A percentile compares a stretch with the other conserved stretches of the same genome.
phyloP scores from a whole-genome alignment of 1,139 yeast species.

The Petasospora fabianii region DNA sequence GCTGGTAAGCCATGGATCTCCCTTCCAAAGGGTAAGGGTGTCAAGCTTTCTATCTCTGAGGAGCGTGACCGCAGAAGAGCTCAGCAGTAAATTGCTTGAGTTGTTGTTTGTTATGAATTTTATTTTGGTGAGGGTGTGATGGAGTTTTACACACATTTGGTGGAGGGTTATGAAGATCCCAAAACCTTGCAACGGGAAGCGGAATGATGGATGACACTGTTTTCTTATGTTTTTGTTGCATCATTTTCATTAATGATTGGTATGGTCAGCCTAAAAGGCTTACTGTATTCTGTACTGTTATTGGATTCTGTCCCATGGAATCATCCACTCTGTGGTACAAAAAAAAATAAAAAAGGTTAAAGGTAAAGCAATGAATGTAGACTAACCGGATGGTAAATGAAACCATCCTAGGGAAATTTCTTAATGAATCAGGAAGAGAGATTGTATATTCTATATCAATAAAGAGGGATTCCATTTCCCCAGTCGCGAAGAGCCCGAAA shows the following conservation, averaged over 20 bases:
- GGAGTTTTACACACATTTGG: slow-evolving; percentile 4
- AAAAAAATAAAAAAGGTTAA: slow-evolving; percentile 87
- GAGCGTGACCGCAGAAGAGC: slow-evolving; percentile 99
- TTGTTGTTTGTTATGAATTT: slow-evolving; percentile 2
- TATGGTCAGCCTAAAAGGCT: slow-evolving; percentile 26
- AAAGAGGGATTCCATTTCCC: no score
- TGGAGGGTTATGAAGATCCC: slow-evolving; percentile 4
- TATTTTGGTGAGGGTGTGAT: slow-evolving; percentile 7
- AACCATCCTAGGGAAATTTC: no score
- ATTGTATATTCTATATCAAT: no score
- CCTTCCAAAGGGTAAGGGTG: slow-evolving; percentile 99
- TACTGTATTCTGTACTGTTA: slow-evolving; percentile 23
- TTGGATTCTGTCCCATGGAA: slow-evolving; percentile 85
- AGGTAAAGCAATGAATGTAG: slow-evolving; percentile 1
- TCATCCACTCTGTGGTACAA: slow-evolving; percentile 41
- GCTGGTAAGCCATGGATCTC: slow-evolving; percentile 96
- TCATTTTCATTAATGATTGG: slow-evolving; percentile 93
- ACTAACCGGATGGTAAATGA: no score
- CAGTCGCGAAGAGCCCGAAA: no score
- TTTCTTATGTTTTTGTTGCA: slow-evolving; percentile 74
- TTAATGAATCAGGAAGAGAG: no score
- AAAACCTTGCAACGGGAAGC: slow-evolving; percentile 39
- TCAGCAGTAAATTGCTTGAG: slow-evolving; percentile 36
- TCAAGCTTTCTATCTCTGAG: slow-evolving; percentile 95
- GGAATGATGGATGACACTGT: slow-evolving; percentile 16